Base-by-base conservation (phyloP, 768 basidiomycete species). In the Fomitopsis pulvina region DNA sequence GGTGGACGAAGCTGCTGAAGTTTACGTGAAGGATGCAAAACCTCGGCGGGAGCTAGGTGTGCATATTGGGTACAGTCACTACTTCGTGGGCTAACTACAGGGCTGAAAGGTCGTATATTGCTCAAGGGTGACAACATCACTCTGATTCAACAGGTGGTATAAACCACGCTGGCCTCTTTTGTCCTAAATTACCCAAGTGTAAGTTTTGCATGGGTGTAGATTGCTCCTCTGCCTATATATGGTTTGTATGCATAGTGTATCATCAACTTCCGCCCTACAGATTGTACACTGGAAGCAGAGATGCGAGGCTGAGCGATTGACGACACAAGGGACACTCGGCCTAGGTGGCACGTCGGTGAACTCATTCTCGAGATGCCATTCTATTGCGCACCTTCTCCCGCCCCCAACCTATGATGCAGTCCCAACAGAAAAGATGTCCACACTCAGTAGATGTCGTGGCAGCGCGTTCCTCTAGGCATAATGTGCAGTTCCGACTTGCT, bases 51-150 rank as follows among this genome's bases (percentile, higher is more conserved):
- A 91, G 54, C 74, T 98, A 34, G 94, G 93, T 92, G 56, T 49
- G 80, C 5, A 68, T 30, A 10, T 27, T 49, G 38, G 9, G 8
- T 37, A 41, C 26, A 10, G 4, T 28, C 24, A 45, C 12, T n/a
- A 3, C 18, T 28, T 16, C 27, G 32, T 40, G 14, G 22, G 37
- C n/a, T 20, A 45, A 44, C 46, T 52, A 41, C 14, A 16, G 14
- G 14, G 6, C 45, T 42, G 3, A 60, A 97, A 37, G 95, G 95
- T 18, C 90, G 95, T 51, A 91, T 97, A 66, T 75, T 98, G 58
- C 75, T 98, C 56, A 98, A 98, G 70, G 95, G 95, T 52, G 95
- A 98, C 65, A 96, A 94, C 65, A 97, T 98, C 63, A 97, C 95
- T n/a, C 80, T 94, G 47, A 95, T 97, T 64, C 92, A 95, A 64